These are phyloP conservation scores for Cylindrotheca fusiformis DNA, from an alignment of 108 stramenopile species.

Conservation along the genomic window DNA sequence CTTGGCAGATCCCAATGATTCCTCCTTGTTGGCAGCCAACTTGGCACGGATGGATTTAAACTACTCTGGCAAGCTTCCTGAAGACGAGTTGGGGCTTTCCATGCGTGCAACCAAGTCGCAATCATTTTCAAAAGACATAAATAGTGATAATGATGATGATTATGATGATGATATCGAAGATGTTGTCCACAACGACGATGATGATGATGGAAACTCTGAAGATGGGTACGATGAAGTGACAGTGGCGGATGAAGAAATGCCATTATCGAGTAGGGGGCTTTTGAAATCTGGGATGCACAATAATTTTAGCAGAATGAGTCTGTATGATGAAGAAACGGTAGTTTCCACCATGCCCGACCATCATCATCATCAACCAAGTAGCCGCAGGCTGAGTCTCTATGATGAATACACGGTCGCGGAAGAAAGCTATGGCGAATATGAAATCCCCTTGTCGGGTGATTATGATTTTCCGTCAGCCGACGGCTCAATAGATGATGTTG, in stretches of 20 bases:
- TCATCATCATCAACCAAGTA: too few relatives aligned
- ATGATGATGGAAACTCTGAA: not conserved
- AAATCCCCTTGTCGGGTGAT: not conserved
- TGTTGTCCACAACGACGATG: not conserved
- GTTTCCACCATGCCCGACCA: not conserved
- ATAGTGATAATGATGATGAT: not conserved
- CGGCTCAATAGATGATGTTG: not conserved
- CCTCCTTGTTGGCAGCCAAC: not conserved
- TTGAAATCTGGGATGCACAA: not conserved
- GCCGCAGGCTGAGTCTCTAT: not conserved
- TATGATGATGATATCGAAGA: not conserved
- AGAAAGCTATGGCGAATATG: not conserved
- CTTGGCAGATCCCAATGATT: not conserved
- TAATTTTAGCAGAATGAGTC: not conserved
- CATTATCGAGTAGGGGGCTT: not conserved
- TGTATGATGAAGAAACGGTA: not conserved
- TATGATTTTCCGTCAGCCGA: not conserved
- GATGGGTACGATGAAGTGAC: not conserved
- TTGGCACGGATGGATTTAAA: not conserved
- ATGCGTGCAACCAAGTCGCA: not conserved
- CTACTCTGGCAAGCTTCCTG: not conserved
- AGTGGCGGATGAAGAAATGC: not conserved
- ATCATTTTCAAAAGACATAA: not conserved
- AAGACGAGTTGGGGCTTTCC: not conserved
- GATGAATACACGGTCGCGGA: not conserved